Evolutionary conservation across 208 protist species (phyloP), one percentile per base, ranked within the genome.

Genomic region (Phytomonas serpens): DNA sequence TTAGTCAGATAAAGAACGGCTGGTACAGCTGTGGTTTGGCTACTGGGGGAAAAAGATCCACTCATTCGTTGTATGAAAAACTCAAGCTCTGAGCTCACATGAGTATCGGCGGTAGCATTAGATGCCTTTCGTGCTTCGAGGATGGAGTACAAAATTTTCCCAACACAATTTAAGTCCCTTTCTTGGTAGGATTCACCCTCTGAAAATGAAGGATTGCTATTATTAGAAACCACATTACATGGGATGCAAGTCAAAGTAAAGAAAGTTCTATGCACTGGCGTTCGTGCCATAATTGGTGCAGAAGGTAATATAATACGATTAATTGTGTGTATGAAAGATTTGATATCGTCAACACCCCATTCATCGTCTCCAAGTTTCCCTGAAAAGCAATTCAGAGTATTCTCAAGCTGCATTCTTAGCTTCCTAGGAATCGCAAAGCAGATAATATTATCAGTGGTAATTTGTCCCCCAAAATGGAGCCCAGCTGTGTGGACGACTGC

Each of bases 401-500:
- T 66, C 32, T 78, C 76, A 19, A 88, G 67, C 27, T 79, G 72
- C 5, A 67, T 76, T 30, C 57, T 71, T 64, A 86, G 64, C 2
- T 67, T 52, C 10, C 68, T 62, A 30, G 82, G 52, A 23, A 86
- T 77, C 13, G 82, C 75, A 65, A 95, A 82, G 67, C 88, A 92
- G 29, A 95, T n/a, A 0, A 95, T 69, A 73, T 95, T 81, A 0
- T 83, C 63, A 27, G 80, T 68, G 0, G 83, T 80, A 13, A 95
- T 62, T 42, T 88, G 70, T 29, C 89, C 90, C 29, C 73, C 67
- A 72, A 83, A 95, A 73, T 92, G 84, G 52, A 90, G 77, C 0
- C 88, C 88, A 14, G 74, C 71, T 5, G 73, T 73, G 74, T 95
- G 90, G 34, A 83, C 74, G 6, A 93, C 77, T 4, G 86, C 86